Conservation (phyloP, 2,329 filamentous ascomycete genomes). For the Penicillium sp. region DNA sequence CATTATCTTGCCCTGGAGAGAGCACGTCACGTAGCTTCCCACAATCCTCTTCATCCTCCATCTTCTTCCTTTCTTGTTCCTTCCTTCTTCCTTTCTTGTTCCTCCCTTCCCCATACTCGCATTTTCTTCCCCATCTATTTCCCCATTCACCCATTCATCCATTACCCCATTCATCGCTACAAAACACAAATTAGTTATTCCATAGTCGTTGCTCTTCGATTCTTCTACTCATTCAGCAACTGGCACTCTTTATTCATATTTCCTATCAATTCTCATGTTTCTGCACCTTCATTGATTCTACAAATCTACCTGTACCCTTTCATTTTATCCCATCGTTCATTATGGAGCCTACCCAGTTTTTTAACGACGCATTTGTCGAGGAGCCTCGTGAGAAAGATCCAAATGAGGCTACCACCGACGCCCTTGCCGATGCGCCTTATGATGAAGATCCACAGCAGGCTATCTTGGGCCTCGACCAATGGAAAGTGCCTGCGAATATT, state of each 20-base stretch:
- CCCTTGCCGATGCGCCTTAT: neutral
- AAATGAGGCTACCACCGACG: neutral
- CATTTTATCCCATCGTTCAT: neutral
- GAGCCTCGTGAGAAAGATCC: neutral
- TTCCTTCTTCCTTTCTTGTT: neutral
- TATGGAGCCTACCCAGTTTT: neutral
- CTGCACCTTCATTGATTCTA: neutral
- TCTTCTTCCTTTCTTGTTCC: neutral
- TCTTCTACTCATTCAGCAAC: neutral
- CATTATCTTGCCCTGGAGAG: neutral
- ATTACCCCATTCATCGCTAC: neutral
- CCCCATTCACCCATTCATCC: neutral
- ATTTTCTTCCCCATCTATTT: no score
- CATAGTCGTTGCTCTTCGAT: neutral
- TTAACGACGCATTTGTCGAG: neutral
- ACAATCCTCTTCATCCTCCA: neutral
- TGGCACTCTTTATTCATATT: neutral
- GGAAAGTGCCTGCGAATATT: neutral
- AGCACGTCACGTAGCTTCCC: neutral
- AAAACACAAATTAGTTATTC: neutral
- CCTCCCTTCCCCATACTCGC: neutral
- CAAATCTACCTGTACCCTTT: neutral
- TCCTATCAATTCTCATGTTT: neutral
- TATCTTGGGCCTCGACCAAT: neutral
- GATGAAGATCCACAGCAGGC: neutral